Evolutionary conservation across 2,329 filamentous ascomycete genomes (phyloP).

Genomic region (Cladosporium sp.): DNA sequence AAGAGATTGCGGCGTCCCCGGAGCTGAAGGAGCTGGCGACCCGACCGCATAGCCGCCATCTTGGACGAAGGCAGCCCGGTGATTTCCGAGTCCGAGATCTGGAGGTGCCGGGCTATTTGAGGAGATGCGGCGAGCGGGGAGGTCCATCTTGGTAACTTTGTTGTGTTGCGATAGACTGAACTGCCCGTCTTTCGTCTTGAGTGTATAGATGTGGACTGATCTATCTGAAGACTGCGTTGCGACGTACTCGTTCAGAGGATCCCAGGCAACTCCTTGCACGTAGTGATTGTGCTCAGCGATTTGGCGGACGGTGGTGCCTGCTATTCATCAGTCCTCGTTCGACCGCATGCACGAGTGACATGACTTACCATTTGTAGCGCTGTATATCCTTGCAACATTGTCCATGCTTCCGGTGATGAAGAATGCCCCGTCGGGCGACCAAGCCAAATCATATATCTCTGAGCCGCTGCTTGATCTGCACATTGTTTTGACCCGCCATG

Average conservation of each 20-base stretch:
- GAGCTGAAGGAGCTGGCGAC: constrained; percentile 86
- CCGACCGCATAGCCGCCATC: constrained; percentile 61
- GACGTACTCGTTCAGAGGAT: constrained; percentile 96
- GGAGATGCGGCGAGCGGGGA: constrained; percentile 86
- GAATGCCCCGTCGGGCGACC: constrained; percentile 94
- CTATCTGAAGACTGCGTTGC: constrained; percentile 97
- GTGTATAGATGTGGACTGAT: constrained; percentile 94
- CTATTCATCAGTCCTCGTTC: constrained; percentile 23
- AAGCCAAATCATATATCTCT: constrained; percentile 97
- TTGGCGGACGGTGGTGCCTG: constrained; percentile 74
- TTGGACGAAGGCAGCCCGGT: constrained; percentile 61
- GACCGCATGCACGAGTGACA: too few relatives aligned
- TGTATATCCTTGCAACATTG: constrained; percentile 96
- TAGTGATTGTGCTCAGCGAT: constrained; percentile 98
- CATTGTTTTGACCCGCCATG: constrained; percentile 97
- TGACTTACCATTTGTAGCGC: constrained; percentile 76
- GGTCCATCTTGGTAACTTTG: constrained; percentile 85
- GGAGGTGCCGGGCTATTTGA: constrained; percentile 90
- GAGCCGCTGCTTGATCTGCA: constrained; percentile 82
- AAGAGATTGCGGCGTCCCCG: constrained; percentile 87
- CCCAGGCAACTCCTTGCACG: constrained; percentile 97
- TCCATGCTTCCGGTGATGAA: constrained; percentile 99
- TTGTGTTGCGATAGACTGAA: constrained; percentile 78
- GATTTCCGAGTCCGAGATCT: constrained; percentile 60
- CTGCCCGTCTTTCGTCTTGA: constrained; percentile 95